Evolutionary conservation across 306 rosid genomes (phyloP), one percentile per base, ranked within the genome.

Genomic region (Hylodesmum podocarpum): DNA sequence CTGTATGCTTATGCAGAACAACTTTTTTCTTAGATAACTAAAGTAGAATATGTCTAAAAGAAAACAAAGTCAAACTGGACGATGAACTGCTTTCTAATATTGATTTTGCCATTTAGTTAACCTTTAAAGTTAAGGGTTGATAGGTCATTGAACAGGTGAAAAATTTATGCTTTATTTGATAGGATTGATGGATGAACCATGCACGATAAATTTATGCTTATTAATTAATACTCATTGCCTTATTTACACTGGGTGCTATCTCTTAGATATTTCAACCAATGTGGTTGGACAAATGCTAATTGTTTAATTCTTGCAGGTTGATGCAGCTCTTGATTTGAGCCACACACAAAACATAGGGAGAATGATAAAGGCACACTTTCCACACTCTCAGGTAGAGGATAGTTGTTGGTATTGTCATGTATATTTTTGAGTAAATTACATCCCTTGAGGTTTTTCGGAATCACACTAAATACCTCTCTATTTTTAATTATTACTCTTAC

Each of bases 251-350:
- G 16, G 39, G 9, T 43, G 63, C 22, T 18, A 3, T 34, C 33
- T 62, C 65, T 55, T 73, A 25, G 34, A 61, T 50, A 22, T 51
- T 51, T 27, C 75, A 77, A 73, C 43, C 65, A 16, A 47, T 39
- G 55, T 37, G 0, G 37, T 53, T 44, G 13, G 46, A 55, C n/a
- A 57, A 63, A 14, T 49, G 22, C 70, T 37, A 18, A 55, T 43
- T 71, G 47, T 83, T 61, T 28, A 74, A 13, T 49, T 73, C 54
- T 22, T 79, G 66, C 82, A 95, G 99, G 99, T 95, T 66, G 99
- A 95, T 86, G 97, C 99, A 13, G 99, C 99, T 80, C 97, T 95
- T 65, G 99, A 95, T 88, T 87, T 95, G 82, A 95, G 99, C 86
- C 99, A 95, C 80, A 95, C 99, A 19, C 99, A 95, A 82, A 95